phyloP scores from a whole-genome alignment of 2,329 filamentous ascomycete genomes.

The Colletotrichum abscissum region DNA sequence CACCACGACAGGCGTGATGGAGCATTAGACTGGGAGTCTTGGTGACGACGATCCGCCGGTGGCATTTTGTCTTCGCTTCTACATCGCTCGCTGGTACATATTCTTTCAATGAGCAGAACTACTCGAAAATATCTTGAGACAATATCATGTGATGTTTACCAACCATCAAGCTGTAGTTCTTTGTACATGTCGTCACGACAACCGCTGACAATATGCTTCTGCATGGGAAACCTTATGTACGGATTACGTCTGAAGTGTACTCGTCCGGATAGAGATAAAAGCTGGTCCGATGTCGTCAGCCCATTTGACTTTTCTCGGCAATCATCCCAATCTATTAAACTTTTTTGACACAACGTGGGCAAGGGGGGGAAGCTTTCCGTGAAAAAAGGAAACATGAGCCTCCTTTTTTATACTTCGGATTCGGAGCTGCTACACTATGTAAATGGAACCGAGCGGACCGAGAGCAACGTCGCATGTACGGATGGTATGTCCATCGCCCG shows the following conservation, averaged over 20 bases:
- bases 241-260: neutral
- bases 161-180: neutral
- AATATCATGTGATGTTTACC: neutral
- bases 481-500: too few species aligned
- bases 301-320: neutral
- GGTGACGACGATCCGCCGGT: constrained; percentile 5
- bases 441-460: neutral
- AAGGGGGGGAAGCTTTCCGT: neutral
- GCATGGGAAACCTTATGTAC: neutral
- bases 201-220: neutral
- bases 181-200: neutral
- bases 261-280: neutral
- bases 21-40: constrained; percentile 35
- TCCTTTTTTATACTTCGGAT: neutral
- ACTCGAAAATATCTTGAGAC: neutral
- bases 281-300: too few species aligned
- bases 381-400: neutral
- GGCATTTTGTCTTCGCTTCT: constrained; percentile 25
- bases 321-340: neutral
- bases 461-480: neutral
- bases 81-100: constrained; percentile 34
- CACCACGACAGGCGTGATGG: constrained; percentile 5
- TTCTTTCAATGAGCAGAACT: constrained; percentile 22
- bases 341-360: neutral
- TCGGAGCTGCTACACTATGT: neutral